Evolutionary conservation across 2,329 filamentous ascomycete genomes (phyloP), one percentile per base, ranked within the genome.

Genomic region (Neurospora crassa): DNA sequence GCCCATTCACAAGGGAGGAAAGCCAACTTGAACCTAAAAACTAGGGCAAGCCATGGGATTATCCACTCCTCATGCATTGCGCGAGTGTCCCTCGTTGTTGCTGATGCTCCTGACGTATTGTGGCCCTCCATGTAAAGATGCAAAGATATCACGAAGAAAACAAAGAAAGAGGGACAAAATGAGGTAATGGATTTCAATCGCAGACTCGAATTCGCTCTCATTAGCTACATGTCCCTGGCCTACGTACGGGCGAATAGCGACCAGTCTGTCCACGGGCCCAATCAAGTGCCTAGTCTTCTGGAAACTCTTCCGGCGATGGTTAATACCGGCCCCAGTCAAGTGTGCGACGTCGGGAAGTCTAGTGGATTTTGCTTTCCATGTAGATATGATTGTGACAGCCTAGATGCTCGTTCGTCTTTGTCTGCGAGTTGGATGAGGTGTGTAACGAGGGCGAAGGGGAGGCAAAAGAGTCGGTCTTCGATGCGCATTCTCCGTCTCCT

Each of bases 381-480:
- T 8, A n/a, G 3, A 3, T 3, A n/a, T 45, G 42, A 11, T 4
- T 45, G 8, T 45, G 3, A 11, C 18, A 45, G 18, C 42, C 42
- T 43, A 43, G 6, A n/a, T n/a, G 42, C 7, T 43, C 42, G 2
- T 10, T 43, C 42, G 3, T 2, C 42, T n/a, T 43, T 11, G 43
- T 45, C 5, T 47, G 43, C 43, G 10, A 12, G n/a, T 2, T 47
- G n/a, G 2, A 6, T 20, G 10, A 20, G n/a, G 10, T 18, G 4
- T 20, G 43, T 47, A 20, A 12, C 18, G 10, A 12, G 43, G 10
- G n/a, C 4, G 43, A 47, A 47, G n/a, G 10, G 0, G 10, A 47
- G 4, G 43, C 10, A 45, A 2, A 20, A 5, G 2, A 3, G 10
- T 20, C 12, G 1, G 0, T 0, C 10, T 4, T n/a, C 0, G 10